Percentiles rank a stretch among this genome's conserved stretches.
Conservation (phyloP, 2,329 filamentous ascomycete species). For the Madurella mycetomatis region DNA sequence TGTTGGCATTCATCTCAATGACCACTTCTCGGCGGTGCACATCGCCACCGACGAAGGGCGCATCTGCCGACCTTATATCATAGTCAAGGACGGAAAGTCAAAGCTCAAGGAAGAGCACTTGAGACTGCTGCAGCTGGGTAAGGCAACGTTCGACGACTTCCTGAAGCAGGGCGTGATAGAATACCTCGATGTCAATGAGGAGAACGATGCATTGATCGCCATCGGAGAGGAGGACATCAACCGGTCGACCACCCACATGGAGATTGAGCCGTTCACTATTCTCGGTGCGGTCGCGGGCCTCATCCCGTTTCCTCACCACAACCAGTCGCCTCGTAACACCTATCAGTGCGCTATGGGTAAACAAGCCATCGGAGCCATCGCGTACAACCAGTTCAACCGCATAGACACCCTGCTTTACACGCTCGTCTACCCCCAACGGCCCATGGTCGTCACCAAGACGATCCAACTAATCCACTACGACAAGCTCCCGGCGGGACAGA, state of each 20-base stretch:
- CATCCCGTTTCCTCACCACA: constrained; percentile 97
- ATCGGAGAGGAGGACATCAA: constrained; percentile 83
- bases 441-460: constrained; percentile 95
- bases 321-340: constrained; percentile 96
- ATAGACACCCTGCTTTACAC: constrained; percentile 96
- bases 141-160: constrained; percentile 90
- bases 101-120: constrained; percentile 77
- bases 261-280: constrained; percentile 97
- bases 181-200: constrained; percentile 96
- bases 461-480: constrained; percentile 97
- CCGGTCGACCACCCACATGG: constrained; percentile 81
- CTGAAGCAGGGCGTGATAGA: constrained; percentile 85
- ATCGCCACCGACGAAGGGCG: constrained; percentile 96
- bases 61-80: constrained; percentile 92
- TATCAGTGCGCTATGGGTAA: constrained; percentile 99
- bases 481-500: constrained; percentile 93
- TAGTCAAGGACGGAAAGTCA: constrained; percentile 83
- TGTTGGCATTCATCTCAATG: constrained; percentile 93
- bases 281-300: constrained; percentile 91
- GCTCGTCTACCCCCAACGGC: constrained; percentile 94
- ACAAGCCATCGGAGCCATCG: constrained; percentile 97
- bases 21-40: constrained; percentile 85
- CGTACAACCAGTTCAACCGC: constrained; percentile 94
- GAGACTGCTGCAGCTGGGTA: constrained; percentile 74
- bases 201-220: constrained; percentile 92